Evolutionary conservation across 768 basidiomycete genomes (phyloP).

Genomic region (Lactarius quietus): DNA sequence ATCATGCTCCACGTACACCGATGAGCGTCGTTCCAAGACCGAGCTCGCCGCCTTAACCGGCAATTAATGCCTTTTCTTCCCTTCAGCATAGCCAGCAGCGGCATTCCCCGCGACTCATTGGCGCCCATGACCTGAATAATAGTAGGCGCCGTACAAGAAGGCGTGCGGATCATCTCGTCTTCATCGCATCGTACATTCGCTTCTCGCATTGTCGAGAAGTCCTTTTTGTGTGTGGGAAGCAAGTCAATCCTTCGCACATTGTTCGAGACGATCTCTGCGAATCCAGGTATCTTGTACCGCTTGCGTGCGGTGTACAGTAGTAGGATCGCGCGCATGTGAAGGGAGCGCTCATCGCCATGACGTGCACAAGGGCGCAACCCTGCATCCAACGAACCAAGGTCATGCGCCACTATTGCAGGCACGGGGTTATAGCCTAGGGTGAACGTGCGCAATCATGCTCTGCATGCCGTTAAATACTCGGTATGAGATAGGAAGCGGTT

Average conservation of each 20-base stretch:
- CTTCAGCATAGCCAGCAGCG: too few species aligned
- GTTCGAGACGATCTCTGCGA: slow-evolving; percentile 18
- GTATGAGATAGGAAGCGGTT: slow-evolving; percentile 40
- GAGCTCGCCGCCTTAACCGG: slow-evolving; percentile 27
- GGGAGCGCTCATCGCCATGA: slow-evolving; percentile 59
- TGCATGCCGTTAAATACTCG: slow-evolving; percentile 48
- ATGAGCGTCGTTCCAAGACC: slow-evolving; percentile 32
- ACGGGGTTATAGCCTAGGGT: slow-evolving; percentile 48
- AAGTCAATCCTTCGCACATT: slow-evolving; percentile 35
- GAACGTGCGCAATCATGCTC: slow-evolving; percentile 46
- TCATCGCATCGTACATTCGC: slow-evolving; percentile 41
- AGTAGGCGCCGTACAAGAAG: slow-evolving; percentile 54
- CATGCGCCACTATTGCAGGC: slow-evolving; percentile 56
- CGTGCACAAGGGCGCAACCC: slow-evolving; percentile 49
- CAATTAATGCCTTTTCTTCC: slow-evolving; percentile 11
- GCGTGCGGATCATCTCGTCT: slow-evolving; percentile 43
- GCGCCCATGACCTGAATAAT: slow-evolving; percentile 58
- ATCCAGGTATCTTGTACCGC: background rate
- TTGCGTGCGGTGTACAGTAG: slow-evolving; percentile 27
- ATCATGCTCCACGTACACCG: background rate
- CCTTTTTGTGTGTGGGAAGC: slow-evolving; percentile 55
- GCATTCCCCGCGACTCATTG: slow-evolving; percentile 34
- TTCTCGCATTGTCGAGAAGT: slow-evolving; percentile 41
- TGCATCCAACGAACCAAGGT: slow-evolving; percentile 54
- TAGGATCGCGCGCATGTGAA: slow-evolving; percentile 44